These are phyloP conservation scores for Sonneratia caseolaris DNA, from an alignment of 345 rosid genomes.

Conservation along the genomic window DNA sequence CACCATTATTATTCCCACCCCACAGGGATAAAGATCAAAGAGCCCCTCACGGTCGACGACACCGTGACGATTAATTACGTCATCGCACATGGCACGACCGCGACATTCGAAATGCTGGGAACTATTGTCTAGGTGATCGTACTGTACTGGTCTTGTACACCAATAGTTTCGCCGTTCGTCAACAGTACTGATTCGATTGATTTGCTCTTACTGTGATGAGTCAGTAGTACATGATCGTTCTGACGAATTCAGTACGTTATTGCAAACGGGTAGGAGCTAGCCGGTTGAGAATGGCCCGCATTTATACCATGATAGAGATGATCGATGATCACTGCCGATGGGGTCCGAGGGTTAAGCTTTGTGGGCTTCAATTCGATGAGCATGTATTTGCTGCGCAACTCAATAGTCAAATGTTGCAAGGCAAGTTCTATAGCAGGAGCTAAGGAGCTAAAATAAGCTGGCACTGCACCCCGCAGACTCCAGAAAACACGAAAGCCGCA, in stretches of 20 bases:
- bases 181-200: too few relatives aligned
- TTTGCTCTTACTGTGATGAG: too few relatives aligned
- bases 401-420: neutral
- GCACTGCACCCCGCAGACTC: neutral
- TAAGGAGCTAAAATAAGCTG: neutral
- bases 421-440: too few relatives aligned
- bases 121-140: too few relatives aligned
- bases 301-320: neutral
- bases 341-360: neutral
- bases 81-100: too few relatives aligned
- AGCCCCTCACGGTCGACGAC: neutral
- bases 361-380: slow-evolving; percentile 3
- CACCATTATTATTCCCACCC: neutral
- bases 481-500: neutral
- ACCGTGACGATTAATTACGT: too few relatives aligned
- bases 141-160: too few relatives aligned
- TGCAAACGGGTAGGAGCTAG: neutral
- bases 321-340: neutral
- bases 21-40: neutral
- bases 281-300: neutral
- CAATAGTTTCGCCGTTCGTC: too few relatives aligned
- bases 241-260: too few relatives aligned
- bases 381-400: slow-evolving; percentile 5
- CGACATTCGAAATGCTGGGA: too few relatives aligned
- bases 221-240: too few relatives aligned